Evolutionary conservation across 2,329 filamentous ascomycete genomes (phyloP).

Genomic region (Pseudogymnoascus sp.): DNA sequence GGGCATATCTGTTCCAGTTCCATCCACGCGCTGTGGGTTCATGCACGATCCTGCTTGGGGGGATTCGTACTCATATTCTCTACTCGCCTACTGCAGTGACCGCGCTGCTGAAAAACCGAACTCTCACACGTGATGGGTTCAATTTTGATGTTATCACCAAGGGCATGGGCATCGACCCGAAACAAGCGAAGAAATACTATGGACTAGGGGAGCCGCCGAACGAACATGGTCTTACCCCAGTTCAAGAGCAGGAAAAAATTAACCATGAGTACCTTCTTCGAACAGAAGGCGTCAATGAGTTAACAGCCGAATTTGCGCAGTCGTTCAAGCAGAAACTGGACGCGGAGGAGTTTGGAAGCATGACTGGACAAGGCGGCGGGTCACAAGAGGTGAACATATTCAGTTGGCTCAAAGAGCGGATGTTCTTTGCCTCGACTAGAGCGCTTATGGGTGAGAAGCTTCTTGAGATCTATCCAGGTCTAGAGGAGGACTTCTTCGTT

Average conservation of each 20-base stretch:
- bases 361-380: neutral
- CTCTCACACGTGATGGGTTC: neutral
- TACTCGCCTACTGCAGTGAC: neutral
- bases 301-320: neutral
- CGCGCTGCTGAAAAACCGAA: neutral
- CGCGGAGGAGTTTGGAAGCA: neutral
- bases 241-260: neutral
- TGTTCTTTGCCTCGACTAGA: neutral
- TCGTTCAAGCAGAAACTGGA: neutral
- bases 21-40: neutral
- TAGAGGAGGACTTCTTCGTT: neutral
- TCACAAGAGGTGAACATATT: neutral
- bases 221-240: neutral
- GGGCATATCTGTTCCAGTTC: neutral
- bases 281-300: neutral
- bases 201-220: neutral
- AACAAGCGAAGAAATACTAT: neutral
- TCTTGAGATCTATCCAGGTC: constrained; percentile 2
- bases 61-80: neutral
- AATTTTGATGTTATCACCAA: neutral
- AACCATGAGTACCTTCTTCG: constrained; percentile 1
- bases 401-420: neutral
- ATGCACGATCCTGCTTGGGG: neutral
- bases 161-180: neutral
- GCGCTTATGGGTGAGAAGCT: neutral